Evolutionary conservation across 257 asterid genomes (phyloP), one percentile per base, ranked within the genome.

Genomic region (Gentiana straminea): DNA sequence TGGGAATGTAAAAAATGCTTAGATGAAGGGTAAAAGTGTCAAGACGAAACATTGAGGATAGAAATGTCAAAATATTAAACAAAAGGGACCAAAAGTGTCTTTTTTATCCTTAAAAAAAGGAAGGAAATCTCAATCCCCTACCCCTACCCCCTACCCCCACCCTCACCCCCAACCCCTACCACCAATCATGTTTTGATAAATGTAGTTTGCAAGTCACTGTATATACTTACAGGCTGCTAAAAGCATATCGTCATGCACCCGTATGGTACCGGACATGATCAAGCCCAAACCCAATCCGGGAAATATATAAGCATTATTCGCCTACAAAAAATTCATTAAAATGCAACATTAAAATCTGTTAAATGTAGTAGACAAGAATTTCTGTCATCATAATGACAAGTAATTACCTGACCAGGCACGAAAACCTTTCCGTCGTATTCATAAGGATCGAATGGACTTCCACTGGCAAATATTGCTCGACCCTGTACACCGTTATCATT

Each of bases 231-330:
- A 84, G 62, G 98, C 97, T 54, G 83, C 88, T 60, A 91, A 64
- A 60, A 91, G 82, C 77, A 91, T 52, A 64, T 91, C 94, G 64
- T 91, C 96, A 8, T 91, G 95, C 62, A 84, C 92, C 8, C 95
- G 86, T 34, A 91, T 74, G 15, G 98, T 77, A 49, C 95, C 96
- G 1, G 96, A 87, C 86, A 91, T 84, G 70, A 91, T 91, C 68
- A 87, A 55, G 43, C 98, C 98, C 65, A 91, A 63, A 54, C 98
- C 98, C 57, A 87, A 83, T 65, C 98, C 98, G 10, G 96, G 98
- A 78, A 91, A 91, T 60, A 87, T 70, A 55, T 91, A 91, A n/a
- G 98, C 98, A 57, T 91, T 91, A 64, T 91, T 91, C 54, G 96
- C 91, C 98, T 84, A 81, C 52, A 10, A 36, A n/a, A n/a, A n/a